Percentiles rank a stretch among this genome's conserved stretches.
Conservation (phyloP, 441 rosid genomes). For the Croton laevigatus region DNA sequence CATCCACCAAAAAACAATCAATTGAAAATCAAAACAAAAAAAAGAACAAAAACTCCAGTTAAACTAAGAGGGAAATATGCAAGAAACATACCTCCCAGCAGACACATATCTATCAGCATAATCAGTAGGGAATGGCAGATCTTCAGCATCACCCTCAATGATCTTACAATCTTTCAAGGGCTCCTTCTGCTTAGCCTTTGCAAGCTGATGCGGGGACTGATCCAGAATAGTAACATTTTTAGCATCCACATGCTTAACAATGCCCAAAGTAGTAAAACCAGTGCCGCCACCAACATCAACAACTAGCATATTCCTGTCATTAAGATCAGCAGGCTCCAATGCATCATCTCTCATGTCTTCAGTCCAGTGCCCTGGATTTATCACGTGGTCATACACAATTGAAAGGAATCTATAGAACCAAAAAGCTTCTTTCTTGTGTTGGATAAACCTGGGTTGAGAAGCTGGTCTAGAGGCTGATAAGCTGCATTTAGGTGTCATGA, state of each 20-base stretch:
- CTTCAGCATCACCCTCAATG: slow-evolving; percentile 93
- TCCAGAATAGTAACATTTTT: slow-evolving; percentile 87
- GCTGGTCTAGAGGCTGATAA: slow-evolving; percentile 78
- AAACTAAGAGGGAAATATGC: not conserved
- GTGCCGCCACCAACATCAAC: slow-evolving; percentile 97
- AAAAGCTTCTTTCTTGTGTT: slow-evolving; percentile 96
- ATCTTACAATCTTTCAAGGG: slow-evolving; percentile 86
- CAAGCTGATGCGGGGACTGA: slow-evolving; percentile 95
- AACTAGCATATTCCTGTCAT: slow-evolving; percentile 63
- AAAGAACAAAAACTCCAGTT: not conserved
- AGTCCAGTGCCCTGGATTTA: slow-evolving; percentile 96
- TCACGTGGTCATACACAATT: slow-evolving; percentile 83
- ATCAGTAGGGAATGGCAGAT: slow-evolving; percentile 83
- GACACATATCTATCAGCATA: slow-evolving; percentile 91
- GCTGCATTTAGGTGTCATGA: slow-evolving; percentile 49
- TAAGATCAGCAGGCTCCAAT: slow-evolving; percentile 89
- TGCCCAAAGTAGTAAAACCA: slow-evolving; percentile 90
- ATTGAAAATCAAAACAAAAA: slow-evolving; percentile 9
- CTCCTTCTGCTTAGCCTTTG: slow-evolving; percentile 86
- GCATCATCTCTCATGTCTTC: slow-evolving; percentile 98
- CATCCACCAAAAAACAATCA: not conserved
- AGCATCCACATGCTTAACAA: slow-evolving; percentile 89
- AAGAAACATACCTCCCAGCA: slow-evolving; percentile 70
- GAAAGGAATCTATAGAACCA: slow-evolving; percentile 96
- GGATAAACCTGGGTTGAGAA: slow-evolving; percentile 94